These are phyloP conservation scores for Trichoderma asperellum DNA, from an alignment of 2,329 filamentous ascomycete genomes.

Conservation along the genomic window DNA sequence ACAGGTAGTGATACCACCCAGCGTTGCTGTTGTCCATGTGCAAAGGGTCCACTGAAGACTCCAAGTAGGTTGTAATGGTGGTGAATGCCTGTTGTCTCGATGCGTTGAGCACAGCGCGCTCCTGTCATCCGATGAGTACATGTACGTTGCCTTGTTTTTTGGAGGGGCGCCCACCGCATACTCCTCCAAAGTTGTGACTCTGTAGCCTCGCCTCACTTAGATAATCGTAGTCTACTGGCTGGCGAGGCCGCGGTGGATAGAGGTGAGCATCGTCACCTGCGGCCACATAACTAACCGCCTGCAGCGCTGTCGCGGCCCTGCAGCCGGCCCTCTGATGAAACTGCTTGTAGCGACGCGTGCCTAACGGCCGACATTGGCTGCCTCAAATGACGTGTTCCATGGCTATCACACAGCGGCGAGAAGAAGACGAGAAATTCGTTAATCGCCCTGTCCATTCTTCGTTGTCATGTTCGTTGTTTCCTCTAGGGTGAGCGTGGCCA, in stretches of 20 bases:
- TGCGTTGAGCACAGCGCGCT: slow-evolving; percentile 3
- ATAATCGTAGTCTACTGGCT: background rate
- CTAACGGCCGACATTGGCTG: slow-evolving; percentile 2
- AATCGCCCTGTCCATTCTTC: background rate
- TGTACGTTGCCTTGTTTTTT: background rate
- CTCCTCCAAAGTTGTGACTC: background rate
- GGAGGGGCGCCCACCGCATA: slow-evolving; percentile 13
- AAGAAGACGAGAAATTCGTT: background rate
- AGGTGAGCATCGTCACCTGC: slow-evolving; percentile 28
- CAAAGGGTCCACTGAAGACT: background rate
- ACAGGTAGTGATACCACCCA: background rate
- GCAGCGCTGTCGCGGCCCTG: background rate
- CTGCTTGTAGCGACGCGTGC: background rate
- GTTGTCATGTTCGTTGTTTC: background rate
- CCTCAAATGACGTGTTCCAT: slow-evolving; percentile 26
- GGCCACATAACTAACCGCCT: slow-evolving; percentile 25
- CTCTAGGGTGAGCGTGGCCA: slow-evolving; percentile 14
- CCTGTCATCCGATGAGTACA: background rate
- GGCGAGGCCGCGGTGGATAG: background rate
- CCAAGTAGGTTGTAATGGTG: background rate
- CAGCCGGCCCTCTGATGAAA: slow-evolving; percentile 3
- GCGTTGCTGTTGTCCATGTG: slow-evolving; percentile 1
- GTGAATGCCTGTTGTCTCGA: slow-evolving; percentile 3
- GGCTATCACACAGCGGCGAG: background rate
- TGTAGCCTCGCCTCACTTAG: slow-evolving; percentile 11